Evolutionary conservation across 495 filamentous ascomycete genomes (phyloP).

Genomic region (Talaromyces nanjingensis): DNA sequence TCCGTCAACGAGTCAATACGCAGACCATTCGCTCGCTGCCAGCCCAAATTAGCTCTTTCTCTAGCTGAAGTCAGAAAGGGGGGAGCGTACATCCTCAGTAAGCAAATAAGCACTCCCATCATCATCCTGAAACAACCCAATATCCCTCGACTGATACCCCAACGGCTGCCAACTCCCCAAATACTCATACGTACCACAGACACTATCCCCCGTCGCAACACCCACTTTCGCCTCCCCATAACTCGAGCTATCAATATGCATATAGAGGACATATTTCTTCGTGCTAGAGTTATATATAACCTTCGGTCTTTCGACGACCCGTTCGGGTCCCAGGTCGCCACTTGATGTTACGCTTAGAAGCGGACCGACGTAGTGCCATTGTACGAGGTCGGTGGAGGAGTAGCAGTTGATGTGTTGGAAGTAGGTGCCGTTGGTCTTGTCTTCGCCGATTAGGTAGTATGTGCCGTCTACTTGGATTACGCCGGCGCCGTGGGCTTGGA

Average conservation of each 20-base stretch:
- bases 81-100: constrained; percentile 48
- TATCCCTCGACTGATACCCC: constrained; percentile 50
- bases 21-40: constrained; percentile 38
- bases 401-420: constrained; percentile 58
- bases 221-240: constrained; percentile 61
- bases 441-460: constrained; percentile 62
- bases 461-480: constrained; percentile 44
- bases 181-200: constrained; percentile 53
- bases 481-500: constrained; percentile 52
- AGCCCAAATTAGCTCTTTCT: not conserved
- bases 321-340: constrained; percentile 54
- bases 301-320: constrained; percentile 61
- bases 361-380: constrained; percentile 53
- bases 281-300: constrained; percentile 53
- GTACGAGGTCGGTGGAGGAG: constrained; percentile 45
- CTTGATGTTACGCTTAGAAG: constrained; percentile 41
- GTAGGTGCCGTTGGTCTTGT: constrained; percentile 50
- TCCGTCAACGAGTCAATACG: constrained; percentile 42
- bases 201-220: constrained; percentile 48
- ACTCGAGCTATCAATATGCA: constrained; percentile 58
- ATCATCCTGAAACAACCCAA: constrained; percentile 53
- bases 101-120: constrained; percentile 57
- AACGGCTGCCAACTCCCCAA: constrained; percentile 38
- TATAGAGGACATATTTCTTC: constrained; percentile 49
- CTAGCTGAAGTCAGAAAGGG: not conserved